These are phyloP conservation scores for Mallotus nudiflorus DNA, from an alignment of 345 rosid genomes.

Conservation along the genomic window DNA sequence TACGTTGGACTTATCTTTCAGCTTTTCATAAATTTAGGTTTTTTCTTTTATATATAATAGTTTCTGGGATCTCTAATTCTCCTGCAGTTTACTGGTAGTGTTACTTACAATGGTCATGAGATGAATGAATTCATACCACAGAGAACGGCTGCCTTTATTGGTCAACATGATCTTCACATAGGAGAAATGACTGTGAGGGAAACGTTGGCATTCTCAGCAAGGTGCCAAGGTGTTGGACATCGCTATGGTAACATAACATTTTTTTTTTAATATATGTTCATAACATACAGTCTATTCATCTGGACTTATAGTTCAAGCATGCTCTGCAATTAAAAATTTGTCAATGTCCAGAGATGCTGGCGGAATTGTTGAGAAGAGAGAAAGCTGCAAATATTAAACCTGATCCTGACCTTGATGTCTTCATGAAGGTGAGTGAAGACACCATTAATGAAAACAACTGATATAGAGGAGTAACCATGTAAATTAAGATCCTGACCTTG, in stretches of 20 bases:
- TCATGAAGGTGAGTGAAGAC: constrained; percentile 54
- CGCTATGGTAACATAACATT: constrained; percentile 56
- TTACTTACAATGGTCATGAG: constrained; percentile 59
- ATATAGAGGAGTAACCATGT: too few relatives aligned
- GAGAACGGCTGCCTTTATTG: too few relatives aligned
- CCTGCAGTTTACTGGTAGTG: constrained; percentile 50
- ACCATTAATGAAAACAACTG: too few relatives aligned
- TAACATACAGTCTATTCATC: not conserved
- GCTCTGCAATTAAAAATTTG: not conserved
- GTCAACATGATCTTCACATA: constrained; percentile 62
- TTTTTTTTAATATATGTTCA: too few relatives aligned
- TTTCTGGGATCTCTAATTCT: not conserved
- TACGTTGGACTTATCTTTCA: not conserved
- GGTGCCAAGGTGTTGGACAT: constrained; percentile 60
- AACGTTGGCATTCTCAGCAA: constrained; percentile 68
- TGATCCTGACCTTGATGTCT: constrained; percentile 69
- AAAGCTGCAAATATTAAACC: constrained; percentile 69
- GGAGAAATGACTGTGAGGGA: constrained; percentile 69
- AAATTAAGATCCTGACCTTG: too few relatives aligned
- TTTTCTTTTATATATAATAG: not conserved
- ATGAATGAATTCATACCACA: constrained; percentile 58
- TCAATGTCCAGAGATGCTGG: constrained; percentile 48
- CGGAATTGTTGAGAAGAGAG: constrained; percentile 71
- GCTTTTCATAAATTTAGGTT: not conserved
- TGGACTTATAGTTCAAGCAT: constrained; percentile 1